Base-by-base conservation (phyloP, 2,329 filamentous ascomycete species). In the Exophiala xenobiotica region DNA sequence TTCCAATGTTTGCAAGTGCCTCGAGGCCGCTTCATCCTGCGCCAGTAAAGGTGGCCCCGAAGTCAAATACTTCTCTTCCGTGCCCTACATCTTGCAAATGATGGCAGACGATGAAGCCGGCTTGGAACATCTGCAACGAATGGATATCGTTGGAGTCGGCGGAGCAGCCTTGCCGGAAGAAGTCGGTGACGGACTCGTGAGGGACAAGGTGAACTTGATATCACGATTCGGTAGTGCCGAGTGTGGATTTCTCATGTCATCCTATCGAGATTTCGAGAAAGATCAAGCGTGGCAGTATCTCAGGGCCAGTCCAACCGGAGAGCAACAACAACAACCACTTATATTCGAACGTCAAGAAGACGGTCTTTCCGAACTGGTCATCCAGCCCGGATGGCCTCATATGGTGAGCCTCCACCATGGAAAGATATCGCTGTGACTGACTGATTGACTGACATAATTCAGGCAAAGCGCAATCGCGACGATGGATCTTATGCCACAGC, bases 211-310 rank as follows among this genome's bases (percentile, higher is more conserved):
- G 1, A 79, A 78, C 6, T 73, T 86, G 3, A 68, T 85, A 1
- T 85, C 81, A 0, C 72, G 83, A 33, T 84, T 82, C 63, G 83
- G 83, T 2, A 86, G 81, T 59, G 79, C 81, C 6, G 83, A 87
- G 62, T 86, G 82, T 49, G 82, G 83, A 0, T 86, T 86, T 53
- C 64, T 86, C 11, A 72, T 86, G 62, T 83, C 79, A 3, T 86
- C 83, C 0, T 74, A 81, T 62, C 74, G 82, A 18, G 68, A 81
- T 19, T 86, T 79, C 50, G 52, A 49, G 0, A 63, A 56, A 0
- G 82, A 86, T 50, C 73, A 67, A n/a, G 76, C 78, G 2, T 87
- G 82, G 82, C 76, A 84, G 54, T 84, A 79, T 54, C 70, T 86
- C 1, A 73, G 82, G 7, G 65, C 71, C 1, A 62, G 67, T 1